Evolutionary conservation across 192 early-diverging fungal genomes (phyloP), one percentile per base, ranked within the genome.

Genomic region (Umbelopsis sp.): DNA sequence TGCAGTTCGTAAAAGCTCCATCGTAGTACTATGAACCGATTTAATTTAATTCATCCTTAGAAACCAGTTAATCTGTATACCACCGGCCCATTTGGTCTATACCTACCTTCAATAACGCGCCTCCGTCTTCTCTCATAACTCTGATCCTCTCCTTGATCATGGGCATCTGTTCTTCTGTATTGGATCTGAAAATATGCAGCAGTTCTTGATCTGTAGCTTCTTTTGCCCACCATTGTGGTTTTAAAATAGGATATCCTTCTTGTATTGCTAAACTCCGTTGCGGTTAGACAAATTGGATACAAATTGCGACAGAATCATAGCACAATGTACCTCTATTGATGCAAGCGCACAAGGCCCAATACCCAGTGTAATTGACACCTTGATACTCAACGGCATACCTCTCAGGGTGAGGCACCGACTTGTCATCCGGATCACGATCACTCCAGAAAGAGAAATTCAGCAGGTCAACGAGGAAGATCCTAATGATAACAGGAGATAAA

Each of bases 401-500:
- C 22, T 85, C 74, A 2, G 80, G 78, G 65, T 76, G 69, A 8
- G 80, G 69, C 0, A 71, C 68, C 11, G 79, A 69, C 17, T 77
- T 78, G 69, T 89, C 81, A 10, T 72, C 74, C 47, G 70, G 72
- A n/a, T 86, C 87, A 26, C 82, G 65, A 29, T 90, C 85, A 22
- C 86, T 80, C 93, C 93, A 96, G 74, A 96, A 96, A 25, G 92
- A 94, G 76, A 94, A 96, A 76, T 96, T 96, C 24, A 94, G 83
- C 17, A 89, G 73, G 75, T 96, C 94, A 1, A 93, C 86, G 7
- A 96, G 68, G 53, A 96, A 96, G 26, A 96, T 94, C 90, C 90
- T 84, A n/a, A 56, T 52, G 21, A 3, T 16, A n/a, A 65, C 20
- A 62, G 59, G 29, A 3, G 47, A 49, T 16, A 16, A 5, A 21